Conservation (phyloP, 176 grass and related monocot genomes). For the Eragrostis curvula region DNA sequence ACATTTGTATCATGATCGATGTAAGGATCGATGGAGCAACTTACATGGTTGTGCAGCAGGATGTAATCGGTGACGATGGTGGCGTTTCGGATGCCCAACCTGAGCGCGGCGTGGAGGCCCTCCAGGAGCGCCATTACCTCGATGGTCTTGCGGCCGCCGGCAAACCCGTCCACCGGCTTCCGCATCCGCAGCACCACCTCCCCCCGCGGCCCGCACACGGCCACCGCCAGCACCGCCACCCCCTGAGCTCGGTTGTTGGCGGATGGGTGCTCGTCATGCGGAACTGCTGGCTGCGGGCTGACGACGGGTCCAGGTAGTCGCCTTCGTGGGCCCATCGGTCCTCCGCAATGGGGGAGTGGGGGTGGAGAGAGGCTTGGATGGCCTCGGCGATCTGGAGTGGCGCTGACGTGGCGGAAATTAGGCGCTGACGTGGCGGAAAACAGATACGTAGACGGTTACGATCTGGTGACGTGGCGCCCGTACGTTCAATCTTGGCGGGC, state of each 20-base stretch:
- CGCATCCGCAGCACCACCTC: not conserved
- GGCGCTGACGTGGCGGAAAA: too few species aligned
- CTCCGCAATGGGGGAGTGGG: not conserved
- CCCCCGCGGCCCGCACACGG: not conserved
- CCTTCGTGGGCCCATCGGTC: not conserved
- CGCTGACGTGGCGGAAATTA: too few species aligned
- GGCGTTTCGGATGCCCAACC: not conserved
- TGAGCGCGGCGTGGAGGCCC: not conserved
- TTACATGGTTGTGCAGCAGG: not conserved
- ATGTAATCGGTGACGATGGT: not conserved
- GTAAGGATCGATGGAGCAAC: not conserved
- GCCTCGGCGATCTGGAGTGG: conserved; percentile 27
- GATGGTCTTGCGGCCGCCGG: not conserved
- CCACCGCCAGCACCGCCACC: too few species aligned
- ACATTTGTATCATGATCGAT: too few species aligned
- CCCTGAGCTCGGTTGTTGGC: too few species aligned
- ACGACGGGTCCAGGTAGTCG: not conserved
- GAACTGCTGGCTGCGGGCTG: not conserved
- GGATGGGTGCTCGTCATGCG: not conserved
- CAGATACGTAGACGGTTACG: too few species aligned
- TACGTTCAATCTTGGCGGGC: too few species aligned
- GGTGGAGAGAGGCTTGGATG: too few species aligned
- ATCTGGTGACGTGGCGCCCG: too few species aligned
- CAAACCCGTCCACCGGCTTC: not conserved
- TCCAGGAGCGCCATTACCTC: not conserved